These are phyloP conservation scores for Tulasnella sp. DNA, from an alignment of 768 basidiomycete genomes.

Conservation along the genomic window DNA sequence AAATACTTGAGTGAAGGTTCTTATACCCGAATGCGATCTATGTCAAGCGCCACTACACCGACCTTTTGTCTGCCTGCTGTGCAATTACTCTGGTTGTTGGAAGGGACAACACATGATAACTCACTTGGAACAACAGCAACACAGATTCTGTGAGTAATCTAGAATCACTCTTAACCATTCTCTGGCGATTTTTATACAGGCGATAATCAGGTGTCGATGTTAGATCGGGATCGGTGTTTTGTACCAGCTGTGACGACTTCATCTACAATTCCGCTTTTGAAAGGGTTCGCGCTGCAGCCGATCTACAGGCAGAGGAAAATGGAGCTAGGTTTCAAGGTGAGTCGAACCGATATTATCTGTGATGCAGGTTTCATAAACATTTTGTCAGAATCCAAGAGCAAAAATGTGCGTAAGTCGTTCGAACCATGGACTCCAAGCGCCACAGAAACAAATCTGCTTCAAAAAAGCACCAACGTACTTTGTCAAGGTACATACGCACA, in stretches of 20 bases:
- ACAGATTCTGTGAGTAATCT: constrained; percentile 46
- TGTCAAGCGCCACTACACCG: constrained; percentile 45
- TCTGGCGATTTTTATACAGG: neutral
- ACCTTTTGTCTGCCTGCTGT: constrained; percentile 64
- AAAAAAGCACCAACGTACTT: constrained; percentile 39
- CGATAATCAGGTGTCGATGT: constrained; percentile 54
- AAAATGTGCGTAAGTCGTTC: constrained; percentile 36
- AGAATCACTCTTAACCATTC: constrained; percentile 2
- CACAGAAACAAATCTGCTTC: constrained; percentile 35
- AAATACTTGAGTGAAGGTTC: constrained; percentile 27
- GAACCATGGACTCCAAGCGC: constrained; percentile 36
- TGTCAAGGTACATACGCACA: constrained; percentile 50
- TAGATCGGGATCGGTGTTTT: constrained; percentile 62
- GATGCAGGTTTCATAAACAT: constrained; percentile 15
- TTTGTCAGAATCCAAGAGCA: constrained; percentile 24
- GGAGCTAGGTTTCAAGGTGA: constrained; percentile 47
- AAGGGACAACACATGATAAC: constrained; percentile 37
- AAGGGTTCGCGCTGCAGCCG: constrained; percentile 31
- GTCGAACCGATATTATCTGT: constrained; percentile 9
- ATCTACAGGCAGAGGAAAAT: constrained; percentile 46
- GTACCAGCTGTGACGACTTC: constrained; percentile 60
- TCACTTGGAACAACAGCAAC: constrained; percentile 46
- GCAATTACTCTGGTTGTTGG: constrained; percentile 62
- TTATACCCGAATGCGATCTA: constrained; percentile 49
- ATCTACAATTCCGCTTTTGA: constrained; percentile 48